Evolutionary conservation across 495 filamentous ascomycete species (phyloP).

Genomic region (Podospora australis): DNA sequence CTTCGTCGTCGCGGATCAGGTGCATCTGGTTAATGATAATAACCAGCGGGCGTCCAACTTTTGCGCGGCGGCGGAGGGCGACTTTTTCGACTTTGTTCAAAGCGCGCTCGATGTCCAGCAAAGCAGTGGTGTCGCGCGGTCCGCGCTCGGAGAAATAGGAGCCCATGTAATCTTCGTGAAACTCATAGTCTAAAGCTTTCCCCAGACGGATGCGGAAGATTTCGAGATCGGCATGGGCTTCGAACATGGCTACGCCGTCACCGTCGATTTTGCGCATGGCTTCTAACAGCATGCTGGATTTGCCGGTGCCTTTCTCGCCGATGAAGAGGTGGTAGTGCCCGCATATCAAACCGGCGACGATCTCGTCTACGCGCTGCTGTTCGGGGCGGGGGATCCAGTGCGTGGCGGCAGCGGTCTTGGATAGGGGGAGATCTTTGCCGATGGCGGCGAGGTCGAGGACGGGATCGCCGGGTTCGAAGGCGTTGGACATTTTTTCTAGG

Average conservation of each 20-base stretch:
- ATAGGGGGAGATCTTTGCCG: conserved; percentile 45
- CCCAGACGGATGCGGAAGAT: conserved; percentile 90
- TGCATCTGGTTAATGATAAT: conserved; percentile 90
- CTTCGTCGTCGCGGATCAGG: conserved; percentile 81
- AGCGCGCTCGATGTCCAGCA: conserved; percentile 91
- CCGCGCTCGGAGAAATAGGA: conserved; percentile 90
- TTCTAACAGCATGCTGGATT: conserved; percentile 90
- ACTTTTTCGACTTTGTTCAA: conserved; percentile 98
- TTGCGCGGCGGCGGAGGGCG: conserved; percentile 58
- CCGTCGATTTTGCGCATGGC: conserved; percentile 89
- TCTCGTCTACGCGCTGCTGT: conserved; percentile 69
- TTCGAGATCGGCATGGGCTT: conserved; percentile 90
- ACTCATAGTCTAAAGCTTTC: conserved; percentile 92
- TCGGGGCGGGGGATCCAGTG: conserved; percentile 81
- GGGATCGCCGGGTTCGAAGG: conserved; percentile 89
- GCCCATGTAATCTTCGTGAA: conserved; percentile 84
- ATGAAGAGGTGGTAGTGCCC: conserved; percentile 93
- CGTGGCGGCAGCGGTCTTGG: conserved; percentile 48
- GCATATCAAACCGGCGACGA: conserved; percentile 58
- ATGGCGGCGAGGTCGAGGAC: conserved; percentile 83
- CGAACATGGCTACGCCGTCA: conserved; percentile 83
- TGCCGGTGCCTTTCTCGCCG: conserved; percentile 93
- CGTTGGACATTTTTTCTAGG: conserved; percentile 82
- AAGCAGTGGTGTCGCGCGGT: conserved; percentile 79
- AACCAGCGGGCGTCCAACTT: conserved; percentile 61